phyloP scores from a whole-genome alignment of 805 yeast genomes.

The Zygoascus ofunaensis region DNA sequence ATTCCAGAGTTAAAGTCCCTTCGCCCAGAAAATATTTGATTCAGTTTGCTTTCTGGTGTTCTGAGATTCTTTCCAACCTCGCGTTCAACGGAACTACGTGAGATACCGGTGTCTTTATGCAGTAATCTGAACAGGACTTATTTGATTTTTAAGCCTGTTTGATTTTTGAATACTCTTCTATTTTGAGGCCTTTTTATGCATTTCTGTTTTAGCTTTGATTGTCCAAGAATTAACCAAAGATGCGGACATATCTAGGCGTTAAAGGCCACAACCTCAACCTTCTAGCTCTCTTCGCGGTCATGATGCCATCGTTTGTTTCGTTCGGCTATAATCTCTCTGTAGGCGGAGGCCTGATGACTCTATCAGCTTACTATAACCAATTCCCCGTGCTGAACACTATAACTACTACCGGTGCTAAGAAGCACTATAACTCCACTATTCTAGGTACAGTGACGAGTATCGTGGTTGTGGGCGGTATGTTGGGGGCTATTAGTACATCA shows the following conservation, averaged over 20 bases:
- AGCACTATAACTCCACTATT: conserved; percentile 17
- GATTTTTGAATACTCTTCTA: no score
- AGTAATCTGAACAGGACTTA: no score
- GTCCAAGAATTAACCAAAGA: no score
- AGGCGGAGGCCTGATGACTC: conserved; percentile 11
- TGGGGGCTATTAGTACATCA: conserved; percentile 53
- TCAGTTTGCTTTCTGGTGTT: no score
- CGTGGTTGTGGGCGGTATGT: conserved; percentile 63
- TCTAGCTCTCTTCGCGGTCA: conserved; percentile 3
- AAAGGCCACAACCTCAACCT: conserved; percentile 7
- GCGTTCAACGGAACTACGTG: no score
- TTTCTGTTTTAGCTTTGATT: not conserved
- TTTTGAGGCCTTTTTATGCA: no score
- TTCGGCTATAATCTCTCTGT: conserved; percentile 15
- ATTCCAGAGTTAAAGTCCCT: no score
- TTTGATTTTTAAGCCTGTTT: no score
- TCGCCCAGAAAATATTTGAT: no score
- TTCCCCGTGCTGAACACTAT: conserved; percentile 13
- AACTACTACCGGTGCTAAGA: conserved; percentile 11
- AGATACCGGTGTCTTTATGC: no score
- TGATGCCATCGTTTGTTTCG: conserved; percentile 10
- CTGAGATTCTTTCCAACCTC: no score
- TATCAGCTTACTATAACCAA: conserved; percentile 5
- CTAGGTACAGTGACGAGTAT: conserved; percentile 27
- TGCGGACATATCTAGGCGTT: conserved; percentile 6